A percentile compares a stretch with the other conserved stretches of the same genome.
Conservation (phyloP, 1,284 basidiomycete species). For the Puccinia polysora region DNA sequence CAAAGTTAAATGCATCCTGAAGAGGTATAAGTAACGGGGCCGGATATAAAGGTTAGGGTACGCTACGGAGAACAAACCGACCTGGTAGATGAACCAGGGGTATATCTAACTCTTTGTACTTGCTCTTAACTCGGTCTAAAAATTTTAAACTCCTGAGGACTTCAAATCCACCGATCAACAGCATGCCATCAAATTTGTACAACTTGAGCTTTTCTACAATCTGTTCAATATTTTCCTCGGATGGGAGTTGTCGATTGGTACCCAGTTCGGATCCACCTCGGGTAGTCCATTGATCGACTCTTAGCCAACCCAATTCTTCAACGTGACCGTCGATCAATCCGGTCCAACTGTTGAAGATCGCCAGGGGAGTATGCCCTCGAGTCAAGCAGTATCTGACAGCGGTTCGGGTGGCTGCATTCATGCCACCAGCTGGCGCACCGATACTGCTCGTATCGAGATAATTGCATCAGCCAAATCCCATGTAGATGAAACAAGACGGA, state of each 20-base stretch:
- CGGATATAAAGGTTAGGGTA: not conserved
- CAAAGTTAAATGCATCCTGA: no score
- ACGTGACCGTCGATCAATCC: slow-evolving; percentile 87
- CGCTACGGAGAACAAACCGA: not conserved
- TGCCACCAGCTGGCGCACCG: slow-evolving; percentile 94
- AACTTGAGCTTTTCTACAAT: slow-evolving; percentile 86
- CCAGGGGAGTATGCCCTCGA: slow-evolving; percentile 84
- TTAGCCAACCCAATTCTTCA: slow-evolving; percentile 84
- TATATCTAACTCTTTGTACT: slow-evolving; percentile 86
- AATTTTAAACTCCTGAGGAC: slow-evolving; percentile 75
- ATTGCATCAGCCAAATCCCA: not conserved
- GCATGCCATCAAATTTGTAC: slow-evolving; percentile 71
- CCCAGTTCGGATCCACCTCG: slow-evolving; percentile 98
- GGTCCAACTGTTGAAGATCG: slow-evolving; percentile 90
- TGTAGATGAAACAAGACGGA: not conserved
- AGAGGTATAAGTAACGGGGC: not conserved
- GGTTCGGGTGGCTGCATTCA: slow-evolving; percentile 95
- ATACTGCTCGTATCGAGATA: slow-evolving; percentile 61
- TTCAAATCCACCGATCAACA: slow-evolving; percentile 95
- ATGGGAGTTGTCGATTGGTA: slow-evolving; percentile 84
- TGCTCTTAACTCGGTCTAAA: slow-evolving; percentile 71
- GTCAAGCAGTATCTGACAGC: slow-evolving; percentile 88
- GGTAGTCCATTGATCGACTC: slow-evolving; percentile 92
- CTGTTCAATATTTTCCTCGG: slow-evolving; percentile 70
- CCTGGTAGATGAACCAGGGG: slow-evolving; percentile 82